Evolutionary conservation across 148 eudicot genomes (phyloP).

Genomic region (Tetragonia tetragonoides): DNA sequence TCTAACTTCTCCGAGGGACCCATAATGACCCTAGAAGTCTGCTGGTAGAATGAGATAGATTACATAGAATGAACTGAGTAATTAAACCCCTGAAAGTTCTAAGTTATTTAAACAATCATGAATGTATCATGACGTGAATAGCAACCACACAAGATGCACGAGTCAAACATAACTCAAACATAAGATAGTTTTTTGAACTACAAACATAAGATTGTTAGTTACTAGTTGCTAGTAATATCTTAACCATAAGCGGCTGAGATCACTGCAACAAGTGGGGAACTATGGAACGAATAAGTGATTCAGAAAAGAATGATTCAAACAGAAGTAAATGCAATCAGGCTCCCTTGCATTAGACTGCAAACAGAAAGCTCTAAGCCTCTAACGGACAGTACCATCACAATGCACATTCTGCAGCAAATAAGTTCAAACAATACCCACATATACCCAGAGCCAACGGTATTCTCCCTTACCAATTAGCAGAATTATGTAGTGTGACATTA

Average conservation of each 20-base stretch:
- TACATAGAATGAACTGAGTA: no score
- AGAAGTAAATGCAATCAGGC: not conserved
- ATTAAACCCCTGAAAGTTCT: no score
- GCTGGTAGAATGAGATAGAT: no score
- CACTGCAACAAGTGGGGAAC: not conserved
- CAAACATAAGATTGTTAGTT: not conserved
- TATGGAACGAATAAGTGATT: not conserved
- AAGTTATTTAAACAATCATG: no score
- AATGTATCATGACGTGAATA: conserved; percentile 1
- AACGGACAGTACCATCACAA: not conserved
- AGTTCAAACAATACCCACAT: not conserved
- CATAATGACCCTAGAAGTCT: no score
- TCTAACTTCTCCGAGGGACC: no score
- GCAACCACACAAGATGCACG: conserved; percentile 1
- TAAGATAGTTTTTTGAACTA: no score
- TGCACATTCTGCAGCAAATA: conserved; percentile 6
- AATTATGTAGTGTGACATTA: not conserved
- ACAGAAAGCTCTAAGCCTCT: no score
- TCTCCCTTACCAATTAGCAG: not conserved
- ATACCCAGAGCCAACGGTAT: not conserved
- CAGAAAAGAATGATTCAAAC: not conserved
- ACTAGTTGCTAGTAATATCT: not conserved
- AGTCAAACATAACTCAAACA: not conserved
- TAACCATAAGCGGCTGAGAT: not conserved
- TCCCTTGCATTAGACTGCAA: not conserved